These are phyloP conservation scores for Hydnomerulius pinastri DNA, from an alignment of 768 basidiomycete species.

Conservation along the genomic window DNA sequence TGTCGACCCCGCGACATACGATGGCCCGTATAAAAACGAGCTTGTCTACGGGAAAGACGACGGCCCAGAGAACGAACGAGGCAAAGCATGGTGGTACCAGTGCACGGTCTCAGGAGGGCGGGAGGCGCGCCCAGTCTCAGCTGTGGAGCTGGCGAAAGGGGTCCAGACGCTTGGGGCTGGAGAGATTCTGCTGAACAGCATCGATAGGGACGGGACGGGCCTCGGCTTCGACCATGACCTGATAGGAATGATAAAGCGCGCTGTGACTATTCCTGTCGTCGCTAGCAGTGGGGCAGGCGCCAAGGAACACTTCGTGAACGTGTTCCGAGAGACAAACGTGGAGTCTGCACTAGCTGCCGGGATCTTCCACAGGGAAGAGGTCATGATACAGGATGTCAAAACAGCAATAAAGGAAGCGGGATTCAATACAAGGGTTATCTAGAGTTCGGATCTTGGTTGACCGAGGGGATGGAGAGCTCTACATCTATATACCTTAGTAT, in stretches of 20 bases:
- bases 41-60: constrained; percentile 49
- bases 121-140: constrained; percentile 79
- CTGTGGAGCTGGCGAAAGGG: constrained; percentile 86
- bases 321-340: constrained; percentile 76
- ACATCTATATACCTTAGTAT: no score
- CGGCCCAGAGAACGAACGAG: constrained; percentile 55
- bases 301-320: constrained; percentile 80
- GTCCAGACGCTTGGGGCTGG: constrained; percentile 93
- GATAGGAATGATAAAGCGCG: constrained; percentile 69
- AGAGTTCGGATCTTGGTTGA: neutral
- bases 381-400: constrained; percentile 83
- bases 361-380: constrained; percentile 93
- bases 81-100: constrained; percentile 97
- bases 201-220: constrained; percentile 94
- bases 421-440: constrained; percentile 48
- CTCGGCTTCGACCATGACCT: constrained; percentile 89
- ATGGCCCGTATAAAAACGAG: constrained; percentile 68
- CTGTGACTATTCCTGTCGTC: constrained; percentile 88
- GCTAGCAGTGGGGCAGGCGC: constrained; percentile 93
- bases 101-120: constrained; percentile 96
- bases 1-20: constrained; percentile 64
- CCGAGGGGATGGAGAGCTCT: no score
- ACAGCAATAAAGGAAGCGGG: constrained; percentile 44
- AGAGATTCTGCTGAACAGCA: constrained; percentile 93
- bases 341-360: constrained; percentile 96